These are phyloP conservation scores for Samsoniella hepiali DNA, from an alignment of 2,329 filamentous ascomycete genomes.

Conservation along the genomic window DNA sequence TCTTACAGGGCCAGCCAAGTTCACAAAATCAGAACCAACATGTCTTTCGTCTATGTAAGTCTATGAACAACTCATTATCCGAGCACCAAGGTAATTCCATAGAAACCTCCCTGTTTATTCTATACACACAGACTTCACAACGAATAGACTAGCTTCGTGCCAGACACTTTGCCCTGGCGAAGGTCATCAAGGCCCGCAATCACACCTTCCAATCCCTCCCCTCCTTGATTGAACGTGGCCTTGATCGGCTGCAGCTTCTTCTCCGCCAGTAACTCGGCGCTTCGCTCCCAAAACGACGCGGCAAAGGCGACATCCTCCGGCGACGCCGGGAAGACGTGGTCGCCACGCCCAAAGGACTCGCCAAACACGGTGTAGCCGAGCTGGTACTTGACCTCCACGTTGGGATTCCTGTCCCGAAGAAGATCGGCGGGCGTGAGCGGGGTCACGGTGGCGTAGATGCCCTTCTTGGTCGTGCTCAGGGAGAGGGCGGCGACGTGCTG, in stretches of 20 bases:
- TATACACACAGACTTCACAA: slow-evolving; percentile 23
- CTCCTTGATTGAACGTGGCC: slow-evolving; percentile 24
- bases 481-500: background rate
- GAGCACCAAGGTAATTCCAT: background rate
- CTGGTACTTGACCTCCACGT: slow-evolving; percentile 31
- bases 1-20: too few species aligned
- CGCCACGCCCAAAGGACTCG: slow-evolving; percentile 29
- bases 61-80: too few species aligned
- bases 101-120: background rate
- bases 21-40: too few species aligned
- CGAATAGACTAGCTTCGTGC: slow-evolving; percentile 43
- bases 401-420: background rate
- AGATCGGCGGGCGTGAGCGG: slow-evolving; percentile 3
- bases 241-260: slow-evolving; percentile 34
- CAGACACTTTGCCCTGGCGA: slow-evolving; percentile 34
- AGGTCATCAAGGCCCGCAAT: slow-evolving; percentile 32
- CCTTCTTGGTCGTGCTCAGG: background rate
- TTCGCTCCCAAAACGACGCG: slow-evolving; percentile 36
- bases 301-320: slow-evolving; percentile 35
- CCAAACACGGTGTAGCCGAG: slow-evolving; percentile 38
- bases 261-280: slow-evolving; percentile 30
- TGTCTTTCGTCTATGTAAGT: too few species aligned
- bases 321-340: slow-evolving; percentile 23
- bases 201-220: slow-evolving; percentile 34
- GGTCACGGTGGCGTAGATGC: slow-evolving; percentile 11